Percentiles rank a stretch among this genome's conserved stretches.
phyloP scores from a whole-genome alignment of 2,329 filamentous ascomycete genomes.

The Pseudogymnoascus sp. region DNA sequence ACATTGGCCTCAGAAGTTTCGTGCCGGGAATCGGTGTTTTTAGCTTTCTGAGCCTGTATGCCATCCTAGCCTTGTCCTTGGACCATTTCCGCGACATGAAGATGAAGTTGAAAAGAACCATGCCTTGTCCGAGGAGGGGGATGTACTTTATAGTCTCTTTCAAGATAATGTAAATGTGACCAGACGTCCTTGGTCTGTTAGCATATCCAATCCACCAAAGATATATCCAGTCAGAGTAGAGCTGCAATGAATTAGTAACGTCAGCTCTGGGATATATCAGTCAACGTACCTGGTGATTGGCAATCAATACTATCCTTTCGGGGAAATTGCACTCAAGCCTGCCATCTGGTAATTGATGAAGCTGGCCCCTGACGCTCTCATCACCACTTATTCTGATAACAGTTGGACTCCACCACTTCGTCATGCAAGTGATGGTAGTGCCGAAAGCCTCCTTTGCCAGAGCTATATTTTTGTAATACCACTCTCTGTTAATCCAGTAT shows the following conservation, averaged over 20 bases:
- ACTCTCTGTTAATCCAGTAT: conserved; percentile 66
- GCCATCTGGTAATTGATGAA: conserved; percentile 62
- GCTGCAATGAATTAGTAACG: conserved; percentile 32
- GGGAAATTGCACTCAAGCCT: conserved; percentile 73
- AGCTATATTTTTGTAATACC: conserved; percentile 82
- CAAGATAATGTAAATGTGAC: conserved; percentile 81
- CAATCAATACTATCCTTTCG: conserved; percentile 73
- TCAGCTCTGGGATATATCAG: conserved; percentile 16
- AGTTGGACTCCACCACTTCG: conserved; percentile 81
- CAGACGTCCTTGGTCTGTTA: conserved; percentile 66
- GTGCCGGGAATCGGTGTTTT: conserved; percentile 49
- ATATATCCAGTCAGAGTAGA: conserved; percentile 89
- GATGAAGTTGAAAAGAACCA: conserved; percentile 83
- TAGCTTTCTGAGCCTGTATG: conserved; percentile 64
- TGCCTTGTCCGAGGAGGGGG: conserved; percentile 71
- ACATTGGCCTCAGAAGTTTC: conserved; percentile 65
- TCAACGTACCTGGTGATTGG: conserved; percentile 66
- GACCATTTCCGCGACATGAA: conserved; percentile 89
- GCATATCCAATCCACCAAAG: conserved; percentile 93
- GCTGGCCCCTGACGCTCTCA: conserved; percentile 67
- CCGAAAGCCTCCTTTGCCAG: conserved; percentile 81
- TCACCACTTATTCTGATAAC: conserved; percentile 78
- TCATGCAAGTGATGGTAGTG: conserved; percentile 69
- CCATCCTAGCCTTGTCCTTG: conserved; percentile 67
- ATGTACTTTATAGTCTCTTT: conserved; percentile 81